These are phyloP conservation scores for Russula vinacea DNA, from an alignment of 768 basidiomycete genomes.

Conservation along the genomic window DNA sequence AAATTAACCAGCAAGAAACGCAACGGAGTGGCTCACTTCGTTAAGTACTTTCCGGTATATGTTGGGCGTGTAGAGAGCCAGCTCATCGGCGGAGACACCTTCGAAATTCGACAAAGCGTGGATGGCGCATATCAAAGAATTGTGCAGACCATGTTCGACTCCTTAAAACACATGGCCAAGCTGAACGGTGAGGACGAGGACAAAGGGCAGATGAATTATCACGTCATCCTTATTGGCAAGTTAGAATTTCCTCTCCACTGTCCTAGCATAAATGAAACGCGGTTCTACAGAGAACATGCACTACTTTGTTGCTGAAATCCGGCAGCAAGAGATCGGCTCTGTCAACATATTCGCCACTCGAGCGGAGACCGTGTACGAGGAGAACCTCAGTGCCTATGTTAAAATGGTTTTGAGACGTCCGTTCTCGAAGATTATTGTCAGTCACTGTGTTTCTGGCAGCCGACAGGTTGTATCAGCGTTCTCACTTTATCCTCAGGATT, in stretches of 20 bases:
- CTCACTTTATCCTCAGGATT: conserved; percentile 58
- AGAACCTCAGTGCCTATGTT: conserved; percentile 83
- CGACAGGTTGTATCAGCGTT: not conserved
- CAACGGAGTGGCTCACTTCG: conserved; percentile 86
- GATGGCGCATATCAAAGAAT: conserved; percentile 86
- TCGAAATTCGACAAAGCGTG: conserved; percentile 74
- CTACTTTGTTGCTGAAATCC: conserved; percentile 81
- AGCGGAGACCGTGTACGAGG: conserved; percentile 83
- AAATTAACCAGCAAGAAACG: conserved; percentile 91
- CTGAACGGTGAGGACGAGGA: conserved; percentile 91
- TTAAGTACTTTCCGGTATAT: conserved; percentile 90
- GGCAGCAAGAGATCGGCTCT: conserved; percentile 63
- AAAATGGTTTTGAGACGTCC: conserved; percentile 83
- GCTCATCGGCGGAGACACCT: conserved; percentile 67
- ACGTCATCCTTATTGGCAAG: conserved; percentile 91
- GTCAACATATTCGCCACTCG: conserved; percentile 59
- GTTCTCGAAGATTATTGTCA: conserved; percentile 75
- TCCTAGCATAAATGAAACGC: not conserved
- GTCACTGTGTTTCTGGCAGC: not conserved
- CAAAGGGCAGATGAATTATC: conserved; percentile 95
- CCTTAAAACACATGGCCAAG: conserved; percentile 93
- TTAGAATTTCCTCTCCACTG: conserved; percentile 12
- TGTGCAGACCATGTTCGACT: conserved; percentile 87
- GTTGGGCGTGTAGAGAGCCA: conserved; percentile 81
- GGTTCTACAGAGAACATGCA: conserved; percentile 85